Evolutionary conservation across 768 basidiomycete species (phyloP).

Genomic region (Lactarius sp.): DNA sequence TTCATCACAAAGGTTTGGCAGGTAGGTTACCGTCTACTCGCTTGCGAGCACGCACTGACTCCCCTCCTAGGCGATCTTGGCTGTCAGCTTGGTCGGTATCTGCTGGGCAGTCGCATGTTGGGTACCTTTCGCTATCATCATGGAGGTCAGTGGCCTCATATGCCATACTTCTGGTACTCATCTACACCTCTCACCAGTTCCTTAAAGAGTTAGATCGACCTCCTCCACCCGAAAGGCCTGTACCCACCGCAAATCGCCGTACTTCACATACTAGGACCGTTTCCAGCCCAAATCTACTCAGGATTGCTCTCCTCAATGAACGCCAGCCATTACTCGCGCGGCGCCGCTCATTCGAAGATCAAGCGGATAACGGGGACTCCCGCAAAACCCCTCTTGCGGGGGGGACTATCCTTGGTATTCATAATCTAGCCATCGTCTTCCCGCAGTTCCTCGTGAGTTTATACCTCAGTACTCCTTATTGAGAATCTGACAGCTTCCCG

Average conservation of each 20-base stretch:
- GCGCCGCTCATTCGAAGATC: constrained; percentile 51
- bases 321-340: constrained; percentile 58
- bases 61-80: constrained; percentile 60
- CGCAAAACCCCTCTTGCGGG: constrained; percentile 57
- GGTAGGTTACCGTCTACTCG: constrained; percentile 33
- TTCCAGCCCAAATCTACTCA: constrained; percentile 42
- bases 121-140: constrained; percentile 96
- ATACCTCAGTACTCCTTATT: not conserved
- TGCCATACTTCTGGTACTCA: not conserved
- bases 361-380: constrained; percentile 34
- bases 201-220: constrained; percentile 23
- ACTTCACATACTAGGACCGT: constrained; percentile 50
- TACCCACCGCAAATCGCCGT: constrained; percentile 29
- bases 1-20: constrained; percentile 77
- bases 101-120: constrained; percentile 98
- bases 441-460: constrained; percentile 85
- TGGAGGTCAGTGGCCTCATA: constrained; percentile 60
- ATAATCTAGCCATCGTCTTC: constrained; percentile 92
- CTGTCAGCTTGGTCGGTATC: constrained; percentile 82
- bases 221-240: not conserved
- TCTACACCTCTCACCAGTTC: constrained; percentile 14
- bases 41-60: not conserved
- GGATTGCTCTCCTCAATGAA: constrained; percentile 38
- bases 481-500: not conserved
- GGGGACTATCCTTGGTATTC: constrained; percentile 90